Evolutionary conservation across 345 rosid species (phyloP), one percentile per base, ranked within the genome.

Genomic region (Schrenkiella parvula): DNA sequence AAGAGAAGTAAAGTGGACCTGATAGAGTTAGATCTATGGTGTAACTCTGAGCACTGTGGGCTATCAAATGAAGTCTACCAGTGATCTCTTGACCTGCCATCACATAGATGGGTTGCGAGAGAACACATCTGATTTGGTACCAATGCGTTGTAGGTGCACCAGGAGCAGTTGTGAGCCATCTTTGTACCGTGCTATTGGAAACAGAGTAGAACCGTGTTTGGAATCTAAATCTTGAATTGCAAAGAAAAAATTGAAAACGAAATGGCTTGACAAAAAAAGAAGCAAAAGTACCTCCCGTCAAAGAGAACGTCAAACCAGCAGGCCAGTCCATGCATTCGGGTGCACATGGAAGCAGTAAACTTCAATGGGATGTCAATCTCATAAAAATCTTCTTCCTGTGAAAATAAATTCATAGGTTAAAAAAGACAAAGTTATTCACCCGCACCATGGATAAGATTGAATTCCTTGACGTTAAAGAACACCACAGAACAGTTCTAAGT

Each of bases 151-250:
- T 93, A 28, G 98, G 96, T 18, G 98, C 88, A 52, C 99, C 99
- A 31, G 99, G 99, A 50, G 98, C 98, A 41, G 99, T 91, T 37
- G 90, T 89, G 63, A 95, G 90, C 99, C 99, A 95, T 79, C 99
- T 84, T 77, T 76, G 98, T 23, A 91, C 99, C 28, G 89, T 71
- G 76, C 99, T 95, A 92, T 71, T 47, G 37, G 8, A 22, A 82
- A 29, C 12, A 71, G 73, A 61, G 58, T 35, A 77, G 50, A 25
- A 22, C 39, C 8, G 15, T 35, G 14, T 37, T 31, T 31, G 32
- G 50, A 34, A 29, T 66, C 12, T 21, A 48, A 55, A 14, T 53
- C 37, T 55, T 37, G 4, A 13, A 15, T 13, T 21, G 53, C 52
- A 53, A 35, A 38, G 57, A 57, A 41, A 54, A 57, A 38, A 22